Conservation (phyloP, 306 rosid genomes). For the Pterocarpus macrocarpus region DNA sequence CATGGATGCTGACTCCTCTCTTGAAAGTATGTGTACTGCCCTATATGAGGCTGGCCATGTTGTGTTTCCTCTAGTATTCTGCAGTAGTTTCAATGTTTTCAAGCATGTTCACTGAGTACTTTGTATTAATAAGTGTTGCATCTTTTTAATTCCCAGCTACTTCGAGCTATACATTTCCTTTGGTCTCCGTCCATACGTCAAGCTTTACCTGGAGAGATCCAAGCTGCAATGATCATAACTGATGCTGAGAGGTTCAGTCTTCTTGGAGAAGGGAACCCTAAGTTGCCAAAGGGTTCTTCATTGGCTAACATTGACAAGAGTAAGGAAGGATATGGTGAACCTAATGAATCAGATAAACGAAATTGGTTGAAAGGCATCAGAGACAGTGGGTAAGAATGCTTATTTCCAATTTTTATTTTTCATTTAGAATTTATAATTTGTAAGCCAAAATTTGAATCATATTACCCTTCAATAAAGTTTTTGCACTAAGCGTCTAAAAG, state of each 20-base stretch:
- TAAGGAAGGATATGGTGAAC: conserved; percentile 76
- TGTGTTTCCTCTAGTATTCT: conserved; percentile 47
- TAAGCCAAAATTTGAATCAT: conserved; percentile 15
- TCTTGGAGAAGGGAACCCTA: conserved; percentile 92
- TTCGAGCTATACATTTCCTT: conserved; percentile 84
- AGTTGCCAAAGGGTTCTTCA: conserved; percentile 67
- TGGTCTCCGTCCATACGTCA: conserved; percentile 85
- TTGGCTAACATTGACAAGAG: conserved; percentile 52
- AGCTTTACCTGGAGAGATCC: conserved; percentile 80
- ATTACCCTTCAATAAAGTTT: conserved; percentile 21
- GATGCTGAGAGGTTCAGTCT: conserved; percentile 83
- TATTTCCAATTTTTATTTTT: conserved; percentile 21
- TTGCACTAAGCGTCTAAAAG: conserved; percentile 22
- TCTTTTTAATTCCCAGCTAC: conserved; percentile 73
- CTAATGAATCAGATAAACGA: conserved; percentile 79
- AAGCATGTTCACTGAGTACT: conserved; percentile 28
- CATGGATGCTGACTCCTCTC: conserved; percentile 98
- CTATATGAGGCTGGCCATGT: conserved; percentile 37
- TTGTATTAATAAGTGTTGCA: conserved; percentile 35
- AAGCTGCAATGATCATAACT: conserved; percentile 87
- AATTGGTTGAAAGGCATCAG: conserved; percentile 95
- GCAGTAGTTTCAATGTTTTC: conserved; percentile 33
- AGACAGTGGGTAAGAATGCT: conserved; percentile 86
- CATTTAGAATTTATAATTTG: conserved; percentile 17
- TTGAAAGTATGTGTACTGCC: conserved; percentile 70